Base-by-base conservation (phyloP, 495 filamentous ascomycete species). In the Tuber microsphaerosporum region DNA sequence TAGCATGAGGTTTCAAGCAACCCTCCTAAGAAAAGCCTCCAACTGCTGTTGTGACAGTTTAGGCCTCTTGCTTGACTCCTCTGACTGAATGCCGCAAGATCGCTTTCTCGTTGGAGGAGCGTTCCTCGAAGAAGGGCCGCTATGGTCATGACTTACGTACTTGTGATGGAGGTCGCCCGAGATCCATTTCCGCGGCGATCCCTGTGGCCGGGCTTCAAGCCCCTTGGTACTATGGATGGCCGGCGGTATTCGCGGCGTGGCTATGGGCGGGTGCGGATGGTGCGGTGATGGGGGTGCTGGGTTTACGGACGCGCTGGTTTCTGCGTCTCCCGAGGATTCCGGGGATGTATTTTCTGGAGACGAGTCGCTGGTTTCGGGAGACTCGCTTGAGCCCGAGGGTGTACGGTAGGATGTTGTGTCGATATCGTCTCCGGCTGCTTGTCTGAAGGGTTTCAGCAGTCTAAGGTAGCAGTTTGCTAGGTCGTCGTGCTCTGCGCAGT, bases 401-500 rank as follows among this genome's bases (percentile, higher is more conserved):
- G 56, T 65, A 19, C 56, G 56, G 56, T 34, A 65, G 56, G 26
- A 65, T 65, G 26, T 34, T 19, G 14, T 65, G 34, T 34, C 56
- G 31, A 17, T 19, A 17, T 5, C 14, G 34, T 72, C 74, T 5
- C 46, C 74, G 42, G 71, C 42, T 1, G 74, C 74, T 51, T 75
- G 45, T 43, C 69, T 45, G 22, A 75, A 75, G 61, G 74, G 74
- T 9, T 46, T 51, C 37, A 72, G 45, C 34, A 75, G 31, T 14
- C 44, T 41, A 8, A 75, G 69, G 17, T 75, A 75, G 22, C 74
- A 72, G n/a, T 41, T 45, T 41, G 74, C 43, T n/a, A 75, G 43
- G 26, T 72, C 45, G 37, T 75, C 74, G 41, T 72, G n/a, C n/a
- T 72, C 22, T 31, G 74, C 74, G 16, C 41, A 75, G 34, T 45